Evolutionary conservation across 345 rosid genomes (phyloP), one percentile per base, ranked within the genome.

Genomic region (Populus pruinosa): DNA sequence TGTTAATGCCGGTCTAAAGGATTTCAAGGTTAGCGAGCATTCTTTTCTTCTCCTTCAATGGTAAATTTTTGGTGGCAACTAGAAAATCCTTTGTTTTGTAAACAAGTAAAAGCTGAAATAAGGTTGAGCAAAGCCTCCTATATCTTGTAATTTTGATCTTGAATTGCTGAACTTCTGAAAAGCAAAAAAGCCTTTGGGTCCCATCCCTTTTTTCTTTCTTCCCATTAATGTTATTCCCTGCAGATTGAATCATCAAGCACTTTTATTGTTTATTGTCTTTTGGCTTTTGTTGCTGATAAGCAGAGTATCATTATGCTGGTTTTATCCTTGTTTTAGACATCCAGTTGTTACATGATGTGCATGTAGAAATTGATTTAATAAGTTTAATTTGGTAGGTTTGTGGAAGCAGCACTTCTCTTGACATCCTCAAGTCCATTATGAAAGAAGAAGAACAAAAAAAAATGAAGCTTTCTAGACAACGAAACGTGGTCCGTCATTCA

Each of bases 371-470:
- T 31, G 17, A 4, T 38, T 59, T 75, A 11, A 70, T n/a, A 29
- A 43, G 50, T 76, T 66, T 62, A 61, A 59, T 76, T 67, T 73
- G 71, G 70, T 79, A 90, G 95, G 83, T 61, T 81, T 86, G 86
- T 50, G 88, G 75, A 80, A 90, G 79, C 49, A 80, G 79, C 79
- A 81, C 87, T 80, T 83, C 88, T 75, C 69, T 91, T 70, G 91
- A 90, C 67, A 77, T 83, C 81, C 92, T 96, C 73, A 91, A 88
- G 86, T 88, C 88, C 74, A 86, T 96, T 50, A 92, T 91, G 89
- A 88, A 89, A 74, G 91, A 85, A 81, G 97, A 92, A 86, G 76
- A 87, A 84, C 84, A 76, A 78, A 93, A 86, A 75, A 89, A 80
- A 73, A 88, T 82, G 82, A 90, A 86, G 88, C 89, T 84, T 82